phyloP scores from a whole-genome alignment of 176 grass and related monocot genomes.

The Triticum turgidum region DNA sequence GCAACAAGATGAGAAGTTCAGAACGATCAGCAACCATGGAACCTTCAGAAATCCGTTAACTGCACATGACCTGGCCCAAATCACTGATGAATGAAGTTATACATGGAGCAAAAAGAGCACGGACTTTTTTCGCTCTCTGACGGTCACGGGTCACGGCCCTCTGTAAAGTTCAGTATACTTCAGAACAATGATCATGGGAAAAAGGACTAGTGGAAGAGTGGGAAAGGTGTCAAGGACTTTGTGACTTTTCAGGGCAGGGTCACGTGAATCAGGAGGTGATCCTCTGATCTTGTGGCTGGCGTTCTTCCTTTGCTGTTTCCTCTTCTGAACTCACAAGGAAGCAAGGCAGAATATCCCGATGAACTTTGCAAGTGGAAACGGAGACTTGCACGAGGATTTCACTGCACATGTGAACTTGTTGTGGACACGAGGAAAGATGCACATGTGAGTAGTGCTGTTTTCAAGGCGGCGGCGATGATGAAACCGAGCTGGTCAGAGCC shows the following conservation, averaged over 20 bases:
- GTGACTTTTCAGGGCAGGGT: slow-evolving; percentile 22
- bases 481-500: slow-evolving; percentile 3
- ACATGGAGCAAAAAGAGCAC: not conserved
- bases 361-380: not conserved
- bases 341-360: not conserved
- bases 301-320: not conserved
- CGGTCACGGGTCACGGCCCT: too few species aligned
- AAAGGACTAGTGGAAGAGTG: slow-evolving; percentile 18
- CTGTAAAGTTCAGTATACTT: not conserved
- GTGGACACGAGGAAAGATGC: too few species aligned
- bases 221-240: slow-evolving; percentile 17
- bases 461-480: not conserved
- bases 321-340: slow-evolving; percentile 1
- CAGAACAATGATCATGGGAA: slow-evolving; percentile 26
- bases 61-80: not conserved
- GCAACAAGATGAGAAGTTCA: not conserved
- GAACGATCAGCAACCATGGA: not conserved
- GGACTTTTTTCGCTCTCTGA: not conserved
- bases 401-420: too few species aligned
- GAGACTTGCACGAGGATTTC: not conserved
- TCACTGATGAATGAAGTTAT: not conserved
- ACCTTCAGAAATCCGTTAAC: not conserved
- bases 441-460: too few species aligned
- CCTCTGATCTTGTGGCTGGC: slow-evolving; percentile 5
- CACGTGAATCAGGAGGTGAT: slow-evolving; percentile 30